Base-by-base conservation (phyloP, 164 flowering plant species). In the Santalum album region DNA sequence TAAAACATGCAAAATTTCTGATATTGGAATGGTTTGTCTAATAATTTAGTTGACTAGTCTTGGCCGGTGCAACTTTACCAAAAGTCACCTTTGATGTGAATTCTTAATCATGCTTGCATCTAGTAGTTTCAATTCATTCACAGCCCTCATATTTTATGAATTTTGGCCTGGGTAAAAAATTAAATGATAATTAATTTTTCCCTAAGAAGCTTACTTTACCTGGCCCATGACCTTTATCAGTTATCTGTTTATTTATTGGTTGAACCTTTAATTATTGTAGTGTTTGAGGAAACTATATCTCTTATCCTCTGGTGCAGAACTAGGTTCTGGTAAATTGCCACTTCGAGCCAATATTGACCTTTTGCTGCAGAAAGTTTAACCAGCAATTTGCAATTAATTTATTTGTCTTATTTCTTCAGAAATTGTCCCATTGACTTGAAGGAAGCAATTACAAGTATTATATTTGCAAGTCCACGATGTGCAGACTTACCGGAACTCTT, bases 401-500 rank as follows among this genome's bases (percentile, higher is more conserved):
- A 68, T 49, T 23, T 43, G 12, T 34, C 44, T 56, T 7, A 18
- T 15, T 44, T 50, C 24, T 58, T 12, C 71, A 92, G 99, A 69
- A 80, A 63, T 36, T 92, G 99, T 58, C 97, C 99, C 53, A 77
- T 85, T 49, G 99, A 92, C 74, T 68, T 92, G 72, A 87, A 90
- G 76, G 99, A 92, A 78, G 88, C 99, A 57, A 54, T 92, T 57
- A 27, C 92, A 2, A 87, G 97, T 68, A 55, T 92, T 44, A 52
- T 85, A 59, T 92, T 87, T 79, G 97, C 97, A 36, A 55, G 95
- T 32, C 92, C 83, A 55, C 85, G 99, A 69, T 87, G 97, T 70
- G 75, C 89, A 22, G 97, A 92, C 52, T 22, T 90, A 39, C 81
- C 90, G 7, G 96, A 92, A 69, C 82, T 92, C 39, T 36, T 49